Base-by-base conservation (phyloP, 192 early-diverging fungal genomes). In the Jimgerdemannia lactiflua region DNA sequence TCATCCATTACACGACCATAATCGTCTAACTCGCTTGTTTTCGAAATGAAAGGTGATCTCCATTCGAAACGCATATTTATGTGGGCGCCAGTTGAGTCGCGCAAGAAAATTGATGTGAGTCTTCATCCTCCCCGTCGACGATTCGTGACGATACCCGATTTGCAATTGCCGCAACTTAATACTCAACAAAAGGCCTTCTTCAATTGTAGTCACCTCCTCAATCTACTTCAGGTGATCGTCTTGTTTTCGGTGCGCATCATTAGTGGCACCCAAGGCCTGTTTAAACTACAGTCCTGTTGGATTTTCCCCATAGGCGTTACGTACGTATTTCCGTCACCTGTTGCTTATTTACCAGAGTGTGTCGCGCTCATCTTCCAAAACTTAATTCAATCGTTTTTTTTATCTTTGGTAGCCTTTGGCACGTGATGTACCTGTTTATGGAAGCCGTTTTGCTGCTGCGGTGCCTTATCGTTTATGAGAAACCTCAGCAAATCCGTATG, bases 21-120 rank as follows among this genome's bases (percentile, higher is more conserved):
- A 59, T 59, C 49, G 8, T 59, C 49, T 59, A 6, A 10, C 49
- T 59, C 49, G 6, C 49, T 14, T 0, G 6, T 0, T 59, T 59
- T 59, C 49, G 6, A 59, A 10, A 6, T 59, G 49, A 59, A 59
- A 59, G 49, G 6, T 78, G 3, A 42, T 82, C 42, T 82, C 74
- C 64, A 43, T 59, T 43, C 69, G 80, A 64, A 82, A 82, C 20
- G 73, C 74, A 41, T 8, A 73, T 3, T 71, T 82, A 3, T 78
- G 80, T 10, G 68, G 65, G 40, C 65, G 65, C 17, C 80, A 82
- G 66, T 82, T 76, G 44, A 42, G 6, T 44, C 77, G 77, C 4
- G 75, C 73, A 4, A 73, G 64, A 39, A 77, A 77, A 0, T 65
- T 73, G 69, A 82, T 82, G 80, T 82, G 78, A 67, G 63, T 4